Evolutionary conservation across 139 green algal genomes (phyloP), one percentile per base, ranked within the genome.

Genomic region (Nannochloris sp.): DNA sequence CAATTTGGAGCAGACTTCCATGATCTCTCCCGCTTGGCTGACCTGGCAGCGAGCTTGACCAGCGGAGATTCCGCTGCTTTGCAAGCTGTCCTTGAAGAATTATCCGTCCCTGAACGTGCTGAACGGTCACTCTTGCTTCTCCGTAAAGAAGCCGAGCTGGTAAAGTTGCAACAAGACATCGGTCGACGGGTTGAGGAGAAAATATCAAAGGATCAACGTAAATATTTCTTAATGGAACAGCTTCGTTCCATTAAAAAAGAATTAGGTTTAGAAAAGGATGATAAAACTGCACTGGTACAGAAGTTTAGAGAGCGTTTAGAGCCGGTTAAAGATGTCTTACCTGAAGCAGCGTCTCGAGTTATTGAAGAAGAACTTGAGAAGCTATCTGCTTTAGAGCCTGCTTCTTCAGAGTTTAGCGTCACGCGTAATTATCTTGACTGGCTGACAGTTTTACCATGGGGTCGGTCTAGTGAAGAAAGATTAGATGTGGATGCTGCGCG

Each of bases 151-250:
- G 84, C 97, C 39, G 92, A 98, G 81, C 82, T 98, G 67, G 87
- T 84, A 70, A 92, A 91, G 71, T 76, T 98, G 72, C 74, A 82
- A 56, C 73, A 71, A 19, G 83, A 95, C 74, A 96, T 96, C 32
- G 80, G 88, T 15, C 80, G 89, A 59, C 77, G 92, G 48, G 93
- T 99, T 23, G 93, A 99, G 80, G 85, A 95, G 68, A 97, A 97
- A 78, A 95, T 99, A 63, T 88, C 71, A 48, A 91, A 91, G 70
- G 92, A 98, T 70, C 94, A 98, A 81, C 81, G 92, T 6, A 77
- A 82, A 45, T 97, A 96, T 83, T 88, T 99, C 55, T 75, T 98
- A n/a, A 95, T 96, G 90, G 93, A 99, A 80, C 93, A 98, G 82
- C 81, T 98, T 27, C 90, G 90, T 64, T 81, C 60, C 71, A 97